These are phyloP conservation scores for Taiwanofungus camphoratus DNA, from an alignment of 1,284 basidiomycete genomes.

Conservation along the genomic window DNA sequence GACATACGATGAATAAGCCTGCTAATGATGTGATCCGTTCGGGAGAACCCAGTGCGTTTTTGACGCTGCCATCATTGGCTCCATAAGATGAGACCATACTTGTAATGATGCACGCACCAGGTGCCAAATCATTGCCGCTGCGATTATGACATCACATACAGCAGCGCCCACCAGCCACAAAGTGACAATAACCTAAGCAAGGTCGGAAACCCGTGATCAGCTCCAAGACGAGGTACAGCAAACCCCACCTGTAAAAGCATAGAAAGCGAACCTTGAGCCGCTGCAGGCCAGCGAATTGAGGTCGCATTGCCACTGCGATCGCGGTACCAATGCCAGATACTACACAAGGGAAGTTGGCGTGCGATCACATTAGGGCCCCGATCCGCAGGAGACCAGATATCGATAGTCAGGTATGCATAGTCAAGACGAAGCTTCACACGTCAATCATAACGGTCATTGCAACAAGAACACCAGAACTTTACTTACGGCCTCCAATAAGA, in stretches of 20 bases:
- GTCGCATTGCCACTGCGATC: constrained; percentile 7
- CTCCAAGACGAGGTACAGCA: too few species aligned
- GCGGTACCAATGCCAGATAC: constrained; percentile 11
- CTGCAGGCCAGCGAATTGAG: constrained; percentile 4
- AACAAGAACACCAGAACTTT: too few species aligned
- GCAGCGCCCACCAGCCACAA: constrained; percentile 11
- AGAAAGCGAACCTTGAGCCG: neutral
- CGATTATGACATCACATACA: constrained; percentile 9
- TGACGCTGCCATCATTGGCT: neutral
- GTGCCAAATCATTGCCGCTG: constrained; percentile 5
- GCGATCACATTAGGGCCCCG: neutral
- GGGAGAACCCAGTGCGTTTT: constrained; percentile 4
- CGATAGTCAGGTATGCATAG: too few species aligned
- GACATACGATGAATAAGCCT: constrained; percentile 5
- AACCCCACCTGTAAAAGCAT: neutral
- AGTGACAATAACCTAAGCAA: constrained; percentile 8
- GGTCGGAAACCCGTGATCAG: too few species aligned
- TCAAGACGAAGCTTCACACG: too few species aligned
- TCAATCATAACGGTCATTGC: too few species aligned
- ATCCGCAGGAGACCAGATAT: neutral
- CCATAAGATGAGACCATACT: neutral
- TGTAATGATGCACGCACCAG: constrained; percentile 7
- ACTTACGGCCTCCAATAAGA: constrained; percentile 3
- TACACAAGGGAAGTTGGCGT: neutral
- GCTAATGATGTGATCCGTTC: constrained; percentile 2